phyloP scores from a whole-genome alignment of 441 rosid species.

The Adansonia gregorii region DNA sequence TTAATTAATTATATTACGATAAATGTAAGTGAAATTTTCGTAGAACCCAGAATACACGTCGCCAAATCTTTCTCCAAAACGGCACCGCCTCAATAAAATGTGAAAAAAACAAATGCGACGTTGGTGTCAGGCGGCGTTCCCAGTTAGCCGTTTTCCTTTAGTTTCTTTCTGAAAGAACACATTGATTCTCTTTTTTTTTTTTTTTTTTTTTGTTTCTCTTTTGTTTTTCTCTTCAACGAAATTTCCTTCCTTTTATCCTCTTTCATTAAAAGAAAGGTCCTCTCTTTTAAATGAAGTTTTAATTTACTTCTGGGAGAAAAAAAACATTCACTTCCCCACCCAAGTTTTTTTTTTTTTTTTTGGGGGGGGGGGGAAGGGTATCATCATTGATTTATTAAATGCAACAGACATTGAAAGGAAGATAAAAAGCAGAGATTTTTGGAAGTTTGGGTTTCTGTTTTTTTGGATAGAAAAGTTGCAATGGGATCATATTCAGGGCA shows the following conservation, averaged over 20 bases:
- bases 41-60: not conserved
- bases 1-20: too few species aligned
- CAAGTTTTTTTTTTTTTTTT: not conserved
- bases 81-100: slow-evolving; percentile 16
- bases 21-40: too few species aligned
- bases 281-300: slow-evolving; percentile 12
- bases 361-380: slow-evolving; percentile 21
- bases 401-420: slow-evolving; percentile 23
- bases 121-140: slow-evolving; percentile 42
- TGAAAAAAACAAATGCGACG: slow-evolving; percentile 30
- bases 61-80: not conserved
- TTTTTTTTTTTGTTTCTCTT: not conserved
- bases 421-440: slow-evolving; percentile 19
- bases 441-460: not conserved
- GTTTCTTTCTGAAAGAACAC: slow-evolving; percentile 31
- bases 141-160: slow-evolving; percentile 52
- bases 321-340: slow-evolving; percentile 9
- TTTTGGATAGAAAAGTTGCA: slow-evolving; percentile 24
- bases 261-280: not conserved
- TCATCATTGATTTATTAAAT: slow-evolving; percentile 26
- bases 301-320: slow-evolving; percentile 28
- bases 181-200: slow-evolving; percentile 36
- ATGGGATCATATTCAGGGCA: slow-evolving; percentile 69
- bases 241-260: slow-evolving; percentile 17
- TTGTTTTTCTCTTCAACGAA: not conserved